These are phyloP conservation scores for Globisporangium radiosum DNA, from an alignment of 352 stramenopile genomes.

Conservation along the genomic window DNA sequence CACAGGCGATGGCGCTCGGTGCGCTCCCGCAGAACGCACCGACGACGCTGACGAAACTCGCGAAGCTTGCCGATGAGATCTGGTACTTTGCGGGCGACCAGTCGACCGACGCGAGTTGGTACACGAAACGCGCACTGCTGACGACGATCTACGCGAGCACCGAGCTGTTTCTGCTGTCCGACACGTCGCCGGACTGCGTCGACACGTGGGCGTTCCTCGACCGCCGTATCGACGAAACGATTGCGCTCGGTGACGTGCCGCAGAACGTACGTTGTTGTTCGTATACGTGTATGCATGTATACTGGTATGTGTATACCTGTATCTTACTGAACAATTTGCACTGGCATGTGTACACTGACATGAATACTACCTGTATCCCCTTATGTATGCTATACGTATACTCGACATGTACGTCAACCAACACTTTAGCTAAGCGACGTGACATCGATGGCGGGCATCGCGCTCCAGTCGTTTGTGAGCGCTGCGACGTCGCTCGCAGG, in stretches of 20 bases:
- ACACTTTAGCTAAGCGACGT: slow-evolving; percentile 56
- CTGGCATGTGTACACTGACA: no score
- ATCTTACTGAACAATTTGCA: no score
- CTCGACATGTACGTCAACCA: no score
- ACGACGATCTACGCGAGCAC: slow-evolving; percentile 75
- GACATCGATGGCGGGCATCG: slow-evolving; percentile 70
- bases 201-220: slow-evolving; percentile 83
- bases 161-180: slow-evolving; percentile 83
- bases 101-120: slow-evolving; percentile 80
- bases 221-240: slow-evolving; percentile 76
- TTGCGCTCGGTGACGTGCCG: slow-evolving; percentile 68
- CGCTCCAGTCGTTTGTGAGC: slow-evolving; percentile 70
- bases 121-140: slow-evolving; percentile 79
- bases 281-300: not conserved
- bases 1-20: slow-evolving; percentile 76
- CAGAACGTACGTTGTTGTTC: slow-evolving; percentile 54
- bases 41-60: slow-evolving; percentile 64
- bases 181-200: slow-evolving; percentile 61
- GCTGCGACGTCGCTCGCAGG: slow-evolving; percentile 73
- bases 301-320: not conserved
- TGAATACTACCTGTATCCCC: not conserved
- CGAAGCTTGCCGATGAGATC: slow-evolving; percentile 71
- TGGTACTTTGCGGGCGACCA: slow-evolving; percentile 86
- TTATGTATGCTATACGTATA: not conserved
- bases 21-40: slow-evolving; percentile 69